Evolutionary conservation across 1,284 basidiomycete species (phyloP).

Genomic region (Ceratobasidium sp.): DNA sequence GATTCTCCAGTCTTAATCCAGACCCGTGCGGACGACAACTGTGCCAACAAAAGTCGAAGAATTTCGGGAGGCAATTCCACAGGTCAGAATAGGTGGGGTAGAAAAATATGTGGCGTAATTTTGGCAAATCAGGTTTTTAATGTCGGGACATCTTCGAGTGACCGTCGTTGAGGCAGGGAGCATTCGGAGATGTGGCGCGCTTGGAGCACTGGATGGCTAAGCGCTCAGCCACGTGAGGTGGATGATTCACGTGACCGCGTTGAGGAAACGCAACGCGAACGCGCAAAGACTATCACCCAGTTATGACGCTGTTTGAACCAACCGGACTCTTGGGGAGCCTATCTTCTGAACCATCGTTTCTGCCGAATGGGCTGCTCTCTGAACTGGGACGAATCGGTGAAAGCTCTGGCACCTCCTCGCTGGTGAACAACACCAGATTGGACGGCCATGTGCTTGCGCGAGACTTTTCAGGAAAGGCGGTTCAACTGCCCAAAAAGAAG

Average conservation of each 20-base stretch:
- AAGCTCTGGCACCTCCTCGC: neutral
- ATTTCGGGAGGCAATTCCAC: too few species aligned
- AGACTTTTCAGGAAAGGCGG: constrained; percentile 40
- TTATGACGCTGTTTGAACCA: constrained; percentile 29
- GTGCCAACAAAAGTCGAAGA: neutral
- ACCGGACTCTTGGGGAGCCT: constrained; percentile 8
- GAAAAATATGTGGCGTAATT: too few species aligned
- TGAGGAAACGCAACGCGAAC: neutral
- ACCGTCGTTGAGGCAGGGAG: too few species aligned
- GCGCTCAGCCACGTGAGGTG: neutral
- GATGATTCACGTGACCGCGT: constrained; percentile 10
- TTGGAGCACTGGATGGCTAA: too few species aligned
- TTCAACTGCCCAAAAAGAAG: constrained; percentile 37
- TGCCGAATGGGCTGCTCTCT: too few species aligned
- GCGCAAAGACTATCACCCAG: constrained; percentile 3
- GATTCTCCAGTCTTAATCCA: neutral
- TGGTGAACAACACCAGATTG: neutral
- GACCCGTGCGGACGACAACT: neutral
- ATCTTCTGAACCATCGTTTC: constrained; percentile 5
- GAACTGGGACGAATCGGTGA: too few species aligned
- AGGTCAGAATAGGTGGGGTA: too few species aligned
- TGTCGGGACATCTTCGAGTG: too few species aligned
- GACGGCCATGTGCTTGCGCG: constrained; percentile 19
- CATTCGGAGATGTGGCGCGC: too few species aligned
- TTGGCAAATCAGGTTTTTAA: too few species aligned